phyloP scores from a whole-genome alignment of 768 basidiomycete genomes.

The Clathrus columnatus region DNA sequence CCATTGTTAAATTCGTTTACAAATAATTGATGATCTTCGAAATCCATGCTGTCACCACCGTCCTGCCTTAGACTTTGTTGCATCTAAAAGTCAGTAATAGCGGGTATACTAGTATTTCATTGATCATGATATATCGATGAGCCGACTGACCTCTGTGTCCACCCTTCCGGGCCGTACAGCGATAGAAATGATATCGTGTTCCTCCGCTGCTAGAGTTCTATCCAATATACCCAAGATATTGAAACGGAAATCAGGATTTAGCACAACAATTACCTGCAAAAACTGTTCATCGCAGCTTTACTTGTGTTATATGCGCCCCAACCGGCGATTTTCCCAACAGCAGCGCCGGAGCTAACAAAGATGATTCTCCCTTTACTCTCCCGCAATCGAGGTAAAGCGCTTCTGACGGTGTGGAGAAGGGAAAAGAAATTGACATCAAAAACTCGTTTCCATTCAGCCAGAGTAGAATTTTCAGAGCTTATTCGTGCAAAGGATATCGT shows the following conservation, averaged over 20 bases:
- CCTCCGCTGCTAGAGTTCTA: slow-evolving; percentile 81
- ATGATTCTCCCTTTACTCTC: slow-evolving; percentile 59
- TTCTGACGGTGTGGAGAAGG: slow-evolving; percentile 58
- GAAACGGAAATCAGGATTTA: background rate
- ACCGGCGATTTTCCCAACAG: slow-evolving; percentile 51
- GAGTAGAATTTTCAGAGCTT: slow-evolving; percentile 35
- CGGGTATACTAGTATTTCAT: slow-evolving; percentile 5
- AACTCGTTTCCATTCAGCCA: slow-evolving; percentile 57
- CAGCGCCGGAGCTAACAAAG: slow-evolving; percentile 82
- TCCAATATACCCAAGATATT: slow-evolving; percentile 5
- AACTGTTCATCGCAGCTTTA: slow-evolving; percentile 86
- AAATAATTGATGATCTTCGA: slow-evolving; percentile 49
- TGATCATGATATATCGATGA: background rate
- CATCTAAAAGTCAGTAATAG: slow-evolving; percentile 43
- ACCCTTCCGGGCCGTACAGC: slow-evolving; percentile 86
- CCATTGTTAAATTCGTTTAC: slow-evolving; percentile 49
- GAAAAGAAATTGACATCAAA: slow-evolving; percentile 91
- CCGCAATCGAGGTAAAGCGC: slow-evolving; percentile 61
- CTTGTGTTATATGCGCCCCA: slow-evolving; percentile 81
- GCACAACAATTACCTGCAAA: slow-evolving; percentile 49
- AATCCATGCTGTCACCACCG: slow-evolving; percentile 46
- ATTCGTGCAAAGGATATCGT: slow-evolving; percentile 57
- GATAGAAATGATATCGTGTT: slow-evolving; percentile 62
- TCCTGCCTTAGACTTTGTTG: slow-evolving; percentile 45
- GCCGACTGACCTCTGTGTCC: slow-evolving; percentile 64